Evolutionary conservation across 2,329 filamentous ascomycete genomes (phyloP), one percentile per base, ranked within the genome.

Genomic region (Beauveria asiatica): DNA sequence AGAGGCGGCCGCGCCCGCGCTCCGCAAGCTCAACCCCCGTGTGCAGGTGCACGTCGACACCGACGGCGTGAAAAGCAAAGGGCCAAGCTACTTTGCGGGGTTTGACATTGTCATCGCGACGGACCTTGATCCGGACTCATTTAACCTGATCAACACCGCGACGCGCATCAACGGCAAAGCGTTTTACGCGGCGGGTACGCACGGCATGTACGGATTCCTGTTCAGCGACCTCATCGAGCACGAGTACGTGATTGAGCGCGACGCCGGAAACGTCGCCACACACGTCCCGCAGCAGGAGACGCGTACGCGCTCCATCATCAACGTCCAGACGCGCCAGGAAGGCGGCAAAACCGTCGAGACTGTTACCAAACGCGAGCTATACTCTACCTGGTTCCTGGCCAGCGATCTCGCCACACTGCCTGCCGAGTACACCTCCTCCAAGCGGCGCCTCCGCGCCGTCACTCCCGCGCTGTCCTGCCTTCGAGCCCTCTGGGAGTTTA

Each of bases 171-270:
- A 88, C 62, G 82, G 84, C 64, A 84, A 85, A 52, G 86, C 92
- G 11, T 97, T 97, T 73, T 99, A 99, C 74, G 91, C 91, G 10
- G 89, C 92, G 41, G 88, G 86, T 55, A 84, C 88, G 3, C 90
- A 97, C 70, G 94, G 94, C 53, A 83, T 96, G 71, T 97, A 95
- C 72, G 94, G 94, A 60, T 99, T 90, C 76, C 89, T 96, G 65
- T 99, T 99, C 72, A 89, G 89, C 61, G 94, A 99, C 72, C 81
- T 99, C 23, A 91, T 96, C 66, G 83, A 87, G 68, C 94, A 99
- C 72, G 87, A 92, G 68, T 99, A 91, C 70, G 85, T 94, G 62
- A 87, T 99, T 63, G 87, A 96, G 76, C 87, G 94, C 61, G 85
- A 90, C 63, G 86, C 88, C 64, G 86, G 89, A 61, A 97, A 97